Evolutionary conservation across 495 filamentous ascomycete genomes (phyloP).

Genomic region (Daldinia bambusicola): DNA sequence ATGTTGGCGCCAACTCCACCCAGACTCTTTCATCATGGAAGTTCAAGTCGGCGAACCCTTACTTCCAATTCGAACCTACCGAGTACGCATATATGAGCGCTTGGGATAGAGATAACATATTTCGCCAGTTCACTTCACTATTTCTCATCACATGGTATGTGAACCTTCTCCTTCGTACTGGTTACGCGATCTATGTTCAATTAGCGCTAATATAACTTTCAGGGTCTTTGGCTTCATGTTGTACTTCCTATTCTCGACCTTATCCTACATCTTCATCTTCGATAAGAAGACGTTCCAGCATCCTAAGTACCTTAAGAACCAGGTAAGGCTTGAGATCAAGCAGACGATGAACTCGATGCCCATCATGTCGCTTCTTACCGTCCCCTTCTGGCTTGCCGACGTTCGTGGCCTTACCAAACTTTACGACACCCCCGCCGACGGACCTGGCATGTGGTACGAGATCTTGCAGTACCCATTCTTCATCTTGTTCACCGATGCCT

Average conservation of each 20-base stretch:
- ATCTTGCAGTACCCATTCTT: conserved; percentile 90
- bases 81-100: conserved; percentile 83
- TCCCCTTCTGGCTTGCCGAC: conserved; percentile 84
- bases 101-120: conserved; percentile 82
- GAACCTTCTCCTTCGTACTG: conserved; percentile 16
- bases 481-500: conserved; percentile 90
- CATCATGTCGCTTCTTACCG: conserved; percentile 83
- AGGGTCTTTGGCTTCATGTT: conserved; percentile 86
- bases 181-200: conserved; percentile 18
- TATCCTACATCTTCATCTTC: conserved; percentile 93
- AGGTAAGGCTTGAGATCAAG: conserved; percentile 84
- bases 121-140: conserved; percentile 78
- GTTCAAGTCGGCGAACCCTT: conserved; percentile 77
- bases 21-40: conserved; percentile 59
- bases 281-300: conserved; percentile 90
- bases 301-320: conserved; percentile 95
- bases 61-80: conserved; percentile 74
- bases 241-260: conserved; percentile 84
- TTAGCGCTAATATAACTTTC: conserved; percentile 12
- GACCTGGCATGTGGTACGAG: conserved; percentile 80
- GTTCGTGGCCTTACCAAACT: conserved; percentile 87
- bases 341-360: conserved; percentile 82
- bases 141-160: conserved; percentile 87
- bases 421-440: conserved; percentile 79
- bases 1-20: conserved; percentile 52